phyloP scores from a whole-genome alignment of 2,329 filamentous ascomycete genomes.

The Aspergillus sp. region DNA sequence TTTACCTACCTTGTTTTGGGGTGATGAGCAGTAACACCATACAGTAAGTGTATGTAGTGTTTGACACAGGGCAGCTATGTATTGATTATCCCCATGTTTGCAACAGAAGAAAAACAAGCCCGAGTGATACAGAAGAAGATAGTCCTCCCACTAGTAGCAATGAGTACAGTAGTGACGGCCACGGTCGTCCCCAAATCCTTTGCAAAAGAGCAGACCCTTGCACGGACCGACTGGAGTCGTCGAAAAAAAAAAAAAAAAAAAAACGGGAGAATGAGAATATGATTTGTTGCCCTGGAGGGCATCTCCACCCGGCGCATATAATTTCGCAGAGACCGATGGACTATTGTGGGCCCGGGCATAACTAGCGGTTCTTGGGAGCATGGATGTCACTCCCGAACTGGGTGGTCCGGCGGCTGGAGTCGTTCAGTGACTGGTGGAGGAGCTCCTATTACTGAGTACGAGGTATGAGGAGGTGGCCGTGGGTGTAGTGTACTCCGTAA shows the following conservation, averaged over 20 bases:
- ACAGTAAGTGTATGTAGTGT: no score
- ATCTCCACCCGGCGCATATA: slow-evolving; percentile 8
- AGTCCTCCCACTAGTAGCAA: not conserved
- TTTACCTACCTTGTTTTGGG: no score
- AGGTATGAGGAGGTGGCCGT: no score
- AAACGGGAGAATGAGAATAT: not conserved
- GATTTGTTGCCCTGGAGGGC: not conserved
- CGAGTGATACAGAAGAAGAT: not conserved
- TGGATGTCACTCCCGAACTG: not conserved
- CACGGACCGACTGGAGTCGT: not conserved
- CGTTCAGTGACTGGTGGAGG: not conserved
- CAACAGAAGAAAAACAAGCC: not conserved
- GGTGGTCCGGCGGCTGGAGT: slow-evolving; percentile 2
- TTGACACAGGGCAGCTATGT: no score
- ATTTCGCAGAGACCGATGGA: not conserved
- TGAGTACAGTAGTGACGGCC: no score
- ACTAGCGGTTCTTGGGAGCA: slow-evolving; percentile 9
- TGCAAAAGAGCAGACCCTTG: not conserved
- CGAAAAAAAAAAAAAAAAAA: not conserved
- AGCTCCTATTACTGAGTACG: no score
- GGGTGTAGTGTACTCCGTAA: no score
- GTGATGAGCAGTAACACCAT: no score
- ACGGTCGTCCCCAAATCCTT: not conserved
- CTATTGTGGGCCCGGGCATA: slow-evolving; percentile 4
- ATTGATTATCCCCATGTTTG: not conserved